These are phyloP conservation scores for Suillus luteus DNA, from an alignment of 768 basidiomycete species.

Conservation along the genomic window DNA sequence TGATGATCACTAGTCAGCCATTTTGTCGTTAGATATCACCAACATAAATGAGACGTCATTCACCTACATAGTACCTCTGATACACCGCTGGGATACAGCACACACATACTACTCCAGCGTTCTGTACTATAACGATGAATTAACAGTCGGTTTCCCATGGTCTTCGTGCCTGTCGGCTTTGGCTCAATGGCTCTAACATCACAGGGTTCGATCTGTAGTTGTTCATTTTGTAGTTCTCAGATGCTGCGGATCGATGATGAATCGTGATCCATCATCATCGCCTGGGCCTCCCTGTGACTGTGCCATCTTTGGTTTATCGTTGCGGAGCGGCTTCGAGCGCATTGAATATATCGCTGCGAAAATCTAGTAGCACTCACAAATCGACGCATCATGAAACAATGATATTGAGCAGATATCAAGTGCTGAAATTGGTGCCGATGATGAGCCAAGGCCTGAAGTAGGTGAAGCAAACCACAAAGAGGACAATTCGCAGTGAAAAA, in stretches of 20 bases:
- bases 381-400: no score
- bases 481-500: no score
- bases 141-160: background rate
- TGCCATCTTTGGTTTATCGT: background rate
- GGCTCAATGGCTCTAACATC: background rate
- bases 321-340: background rate
- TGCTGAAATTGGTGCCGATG: no score
- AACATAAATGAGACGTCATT: background rate
- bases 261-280: background rate
- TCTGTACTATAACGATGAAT: background rate
- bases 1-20: background rate
- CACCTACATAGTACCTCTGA: slow-evolving; percentile 1
- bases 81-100: background rate
- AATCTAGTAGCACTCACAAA: background rate
- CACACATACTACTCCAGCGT: background rate
- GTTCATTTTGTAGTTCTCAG: background rate
- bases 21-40: background rate
- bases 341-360: background rate
- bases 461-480: no score
- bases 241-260: background rate
- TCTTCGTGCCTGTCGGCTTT: background rate
- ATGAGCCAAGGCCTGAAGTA: no score
- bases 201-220: background rate
- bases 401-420: no score
- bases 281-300: background rate